Evolutionary conservation across 345 rosid genomes (phyloP), one percentile per base, ranked within the genome.

Genomic region (Populus davidiana): DNA sequence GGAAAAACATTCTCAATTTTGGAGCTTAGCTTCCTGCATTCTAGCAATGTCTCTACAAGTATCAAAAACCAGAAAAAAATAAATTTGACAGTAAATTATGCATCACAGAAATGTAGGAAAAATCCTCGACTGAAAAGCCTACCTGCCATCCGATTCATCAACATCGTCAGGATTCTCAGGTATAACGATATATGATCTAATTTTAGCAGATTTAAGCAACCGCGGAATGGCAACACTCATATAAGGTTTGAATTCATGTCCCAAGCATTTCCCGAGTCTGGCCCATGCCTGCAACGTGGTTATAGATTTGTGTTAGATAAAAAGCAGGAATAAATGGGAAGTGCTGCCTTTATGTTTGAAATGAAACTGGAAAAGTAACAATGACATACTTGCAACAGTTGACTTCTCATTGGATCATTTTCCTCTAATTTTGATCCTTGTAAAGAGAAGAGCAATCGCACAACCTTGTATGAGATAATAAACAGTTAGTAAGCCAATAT

Each of bases 211-310:
- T 11, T 70, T 54, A 39, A 77, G 61, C 80, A 77, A 25, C 16
- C 6, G 49, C 12, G 80, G 75, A 59, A 77, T 70, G 44, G 50
- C 75, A 69, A 77, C 74, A 29, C 43, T 41, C 69, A 77, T 56
- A 31, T 41, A 44, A 52, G 80, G 74, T 9, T 13, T 23, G 74
- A 77, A 77, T 18, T 70, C 80, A 33, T 62, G 67, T 39, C 80
- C 80, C 49, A 77, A 59, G 69, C 80, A 77, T 44, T 70, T 62
- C 47, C 74, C 71, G 8, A 70, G 33, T 27, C 69, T 77, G 50
- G 61, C 70, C 80, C 80, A 77, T 69, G 74, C 80, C 80, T 77
- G 80, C 0, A 41, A 61, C 33, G 20, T 21, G 27, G 27, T 61
- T 13, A 35, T 12, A 35, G 29, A 16, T 12, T 35, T 68, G 18